These are phyloP conservation scores for Globisporangium okanoganense DNA, from an alignment of 352 stramenopile species.

Conservation along the genomic window DNA sequence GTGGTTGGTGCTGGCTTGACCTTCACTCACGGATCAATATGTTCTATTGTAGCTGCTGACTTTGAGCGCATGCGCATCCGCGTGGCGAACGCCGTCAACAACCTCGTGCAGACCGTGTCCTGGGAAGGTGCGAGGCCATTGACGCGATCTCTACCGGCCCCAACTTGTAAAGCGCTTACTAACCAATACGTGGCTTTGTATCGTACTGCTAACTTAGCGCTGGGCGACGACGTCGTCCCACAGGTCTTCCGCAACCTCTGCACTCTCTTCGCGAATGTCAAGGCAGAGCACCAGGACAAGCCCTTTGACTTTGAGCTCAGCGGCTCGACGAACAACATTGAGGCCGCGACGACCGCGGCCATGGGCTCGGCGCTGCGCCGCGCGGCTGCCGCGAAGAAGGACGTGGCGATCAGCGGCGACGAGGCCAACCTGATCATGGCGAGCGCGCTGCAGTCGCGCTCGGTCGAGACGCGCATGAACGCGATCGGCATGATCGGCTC, in stretches of 20 bases:
- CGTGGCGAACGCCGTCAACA: constrained; percentile 78
- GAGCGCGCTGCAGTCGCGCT: constrained; percentile 53
- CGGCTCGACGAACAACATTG: constrained; percentile 52
- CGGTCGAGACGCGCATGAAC: constrained; percentile 70
- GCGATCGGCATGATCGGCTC: constrained; percentile 74
- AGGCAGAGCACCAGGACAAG: constrained; percentile 32
- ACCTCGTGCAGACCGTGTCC: constrained; percentile 61
- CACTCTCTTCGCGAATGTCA: constrained; percentile 66
- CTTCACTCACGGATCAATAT: too few relatives aligned
- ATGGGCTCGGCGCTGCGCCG: constrained; percentile 74
- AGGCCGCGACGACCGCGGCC: constrained; percentile 60
- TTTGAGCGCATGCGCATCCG: constrained; percentile 83
- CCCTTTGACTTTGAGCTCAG: constrained; percentile 34
- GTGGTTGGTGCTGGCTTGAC: not conserved
- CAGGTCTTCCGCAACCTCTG: constrained; percentile 80
- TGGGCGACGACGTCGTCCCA: constrained; percentile 51
- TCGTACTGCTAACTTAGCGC: constrained; percentile 17
- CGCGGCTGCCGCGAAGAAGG: constrained; percentile 43
- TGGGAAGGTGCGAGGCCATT: constrained; percentile 30
- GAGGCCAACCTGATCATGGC: constrained; percentile 69
- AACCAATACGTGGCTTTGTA: not conserved
- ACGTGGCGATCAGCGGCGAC: constrained; percentile 48
- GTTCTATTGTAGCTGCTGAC: constrained; percentile 34
- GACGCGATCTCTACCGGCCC: too few relatives aligned
- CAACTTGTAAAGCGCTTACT: too few relatives aligned